Percentiles rank a stretch among this genome's conserved stretches.
Conservation (phyloP, 2,329 filamentous ascomycete species). For the Ceratocystis eucalypticola region DNA sequence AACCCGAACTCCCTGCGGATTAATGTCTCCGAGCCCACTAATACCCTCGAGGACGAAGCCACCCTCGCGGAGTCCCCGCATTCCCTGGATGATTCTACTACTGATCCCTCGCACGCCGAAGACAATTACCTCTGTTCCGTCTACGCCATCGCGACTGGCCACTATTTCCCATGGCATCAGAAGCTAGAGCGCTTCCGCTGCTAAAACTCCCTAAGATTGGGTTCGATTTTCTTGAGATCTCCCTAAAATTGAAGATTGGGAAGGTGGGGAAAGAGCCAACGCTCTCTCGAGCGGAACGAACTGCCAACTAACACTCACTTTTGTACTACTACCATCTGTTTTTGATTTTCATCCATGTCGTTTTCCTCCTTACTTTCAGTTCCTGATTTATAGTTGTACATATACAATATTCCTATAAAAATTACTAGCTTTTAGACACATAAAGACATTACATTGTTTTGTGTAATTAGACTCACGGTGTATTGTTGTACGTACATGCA, state of each 20-base stretch:
- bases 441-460: neutral
- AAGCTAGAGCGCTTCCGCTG: slow-evolving; percentile 2
- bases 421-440: neutral
- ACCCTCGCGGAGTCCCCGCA: too few species aligned
- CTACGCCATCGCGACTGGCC: slow-evolving; percentile 9
- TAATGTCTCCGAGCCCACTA: too few species aligned
- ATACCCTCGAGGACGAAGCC: too few species aligned
- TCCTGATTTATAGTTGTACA: neutral
- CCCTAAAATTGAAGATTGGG: neutral
- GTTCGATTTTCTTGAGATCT: neutral
- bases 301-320: neutral
- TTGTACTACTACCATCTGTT: neutral
- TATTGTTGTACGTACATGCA: neutral
- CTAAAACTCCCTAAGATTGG: neutral
- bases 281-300: too few species aligned
- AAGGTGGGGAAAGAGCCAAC: neutral
- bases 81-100: too few species aligned
- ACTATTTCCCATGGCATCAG: slow-evolving; percentile 14
- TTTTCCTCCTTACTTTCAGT: neutral
- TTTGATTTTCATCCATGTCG: neutral
- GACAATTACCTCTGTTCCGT: slow-evolving; percentile 6
- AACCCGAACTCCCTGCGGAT: too few species aligned
- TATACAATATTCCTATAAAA: neutral
- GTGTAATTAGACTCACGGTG: too few species aligned
- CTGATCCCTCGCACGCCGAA: too few species aligned